phyloP scores from a whole-genome alignment of 202 grass and related monocot species.

The Elaeis oleifera region DNA sequence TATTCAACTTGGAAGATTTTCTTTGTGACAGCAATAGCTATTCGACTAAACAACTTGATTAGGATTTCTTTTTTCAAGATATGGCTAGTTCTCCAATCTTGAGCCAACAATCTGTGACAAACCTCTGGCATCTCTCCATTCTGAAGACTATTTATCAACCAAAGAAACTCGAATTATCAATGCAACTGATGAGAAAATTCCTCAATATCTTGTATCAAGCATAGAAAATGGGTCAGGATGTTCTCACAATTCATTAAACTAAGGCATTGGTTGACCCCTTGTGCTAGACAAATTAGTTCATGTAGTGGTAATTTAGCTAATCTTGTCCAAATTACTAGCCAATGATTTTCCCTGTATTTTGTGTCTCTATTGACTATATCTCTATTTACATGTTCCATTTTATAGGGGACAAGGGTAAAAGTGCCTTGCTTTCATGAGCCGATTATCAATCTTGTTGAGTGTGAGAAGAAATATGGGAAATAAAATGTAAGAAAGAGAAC shows the following conservation, averaged over 20 bases:
- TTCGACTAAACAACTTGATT: not conserved
- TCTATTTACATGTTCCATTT: not conserved
- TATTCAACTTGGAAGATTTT: not conserved
- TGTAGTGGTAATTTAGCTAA: slow-evolving; percentile 30
- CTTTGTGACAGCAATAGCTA: not conserved
- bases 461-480: too few relatives aligned
- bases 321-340: not conserved
- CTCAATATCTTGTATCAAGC: slow-evolving; percentile 23
- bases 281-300: slow-evolving; percentile 10
- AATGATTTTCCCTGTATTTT: too few relatives aligned
- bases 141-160: slow-evolving; percentile 22
- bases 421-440: too few relatives aligned
- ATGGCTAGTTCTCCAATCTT: slow-evolving; percentile 71
- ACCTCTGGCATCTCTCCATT: slow-evolving; percentile 23
- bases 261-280: slow-evolving; percentile 22
- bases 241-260: slow-evolving; percentile 30
- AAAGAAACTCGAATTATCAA: not conserved
- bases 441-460: too few relatives aligned
- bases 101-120: slow-evolving; percentile 22
- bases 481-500: too few relatives aligned
- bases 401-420: slow-evolving; percentile 5
- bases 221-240: slow-evolving; percentile 26
- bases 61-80: slow-evolving; percentile 39
- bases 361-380: too few relatives aligned
- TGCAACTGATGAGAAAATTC: slow-evolving; percentile 13